These are phyloP conservation scores for Epichloe coenophiala DNA, from an alignment of 2,329 filamentous ascomycete genomes.

Conservation along the genomic window DNA sequence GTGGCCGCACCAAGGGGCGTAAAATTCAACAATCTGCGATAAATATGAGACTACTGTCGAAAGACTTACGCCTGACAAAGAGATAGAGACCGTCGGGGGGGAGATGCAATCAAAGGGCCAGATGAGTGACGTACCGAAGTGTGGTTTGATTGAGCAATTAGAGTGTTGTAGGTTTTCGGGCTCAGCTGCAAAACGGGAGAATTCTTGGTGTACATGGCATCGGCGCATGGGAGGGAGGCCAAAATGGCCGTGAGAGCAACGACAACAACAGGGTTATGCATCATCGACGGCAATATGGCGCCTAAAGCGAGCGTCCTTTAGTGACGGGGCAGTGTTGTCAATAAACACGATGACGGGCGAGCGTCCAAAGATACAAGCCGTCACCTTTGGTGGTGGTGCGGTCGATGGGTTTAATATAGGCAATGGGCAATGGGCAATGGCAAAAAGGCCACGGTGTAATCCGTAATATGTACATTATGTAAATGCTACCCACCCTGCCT, in stretches of 20 bases:
- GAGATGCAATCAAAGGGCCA: not conserved
- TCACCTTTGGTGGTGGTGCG: not conserved
- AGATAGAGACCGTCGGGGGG: not conserved
- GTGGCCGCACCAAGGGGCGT: conserved; percentile 95
- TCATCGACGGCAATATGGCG: conserved; percentile 13
- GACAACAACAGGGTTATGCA: conserved; percentile 40
- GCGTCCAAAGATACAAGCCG: not conserved
- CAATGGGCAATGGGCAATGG: not conserved
- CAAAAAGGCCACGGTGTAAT: conserved; percentile 18
- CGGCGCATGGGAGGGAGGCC: conserved; percentile 48
- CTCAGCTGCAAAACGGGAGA: conserved; percentile 79
- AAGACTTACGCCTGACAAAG: not conserved
- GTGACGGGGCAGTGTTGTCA: not conserved
- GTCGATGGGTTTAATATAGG: not conserved
- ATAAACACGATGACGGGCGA: not conserved
- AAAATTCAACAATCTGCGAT: conserved; percentile 62
- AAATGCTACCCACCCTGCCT: not conserved
- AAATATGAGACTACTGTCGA: not conserved
- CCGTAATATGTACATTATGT: too few species aligned
- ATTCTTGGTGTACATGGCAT: conserved; percentile 71
- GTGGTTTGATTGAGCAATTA: conserved; percentile 82
- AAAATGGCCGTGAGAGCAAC: conserved; percentile 41
- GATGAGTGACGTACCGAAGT: conserved; percentile 54
- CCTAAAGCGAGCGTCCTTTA: not conserved
- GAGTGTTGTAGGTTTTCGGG: conserved; percentile 61